These are phyloP conservation scores for Pseudogymnoascus verrucosus DNA, from an alignment of 2,329 filamentous ascomycete genomes.

Conservation along the genomic window DNA sequence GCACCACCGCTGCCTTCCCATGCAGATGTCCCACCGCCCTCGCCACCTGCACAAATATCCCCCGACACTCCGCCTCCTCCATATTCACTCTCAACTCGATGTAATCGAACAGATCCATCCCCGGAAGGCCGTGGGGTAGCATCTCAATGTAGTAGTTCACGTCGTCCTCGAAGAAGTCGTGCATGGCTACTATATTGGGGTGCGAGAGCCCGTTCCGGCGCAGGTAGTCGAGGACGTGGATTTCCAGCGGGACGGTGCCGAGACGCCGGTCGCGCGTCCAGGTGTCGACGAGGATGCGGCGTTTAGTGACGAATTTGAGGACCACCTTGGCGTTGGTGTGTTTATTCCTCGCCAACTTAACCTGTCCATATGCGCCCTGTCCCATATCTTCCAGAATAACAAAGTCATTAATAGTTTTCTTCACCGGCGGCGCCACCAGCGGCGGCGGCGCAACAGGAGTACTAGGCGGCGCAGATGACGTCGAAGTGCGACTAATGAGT, in stretches of 20 bases:
- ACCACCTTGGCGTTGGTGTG: slow-evolving; percentile 73
- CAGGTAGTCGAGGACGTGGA: slow-evolving; percentile 92
- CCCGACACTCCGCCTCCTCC: slow-evolving; percentile 88
- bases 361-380: slow-evolving; percentile 93
- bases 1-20: slow-evolving; percentile 82
- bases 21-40: slow-evolving; percentile 86
- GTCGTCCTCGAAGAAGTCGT: slow-evolving; percentile 69
- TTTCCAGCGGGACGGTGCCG: slow-evolving; percentile 91
- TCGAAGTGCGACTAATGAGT: slow-evolving; percentile 32
- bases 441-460: slow-evolving; percentile 24
- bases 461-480: slow-evolving; percentile 13
- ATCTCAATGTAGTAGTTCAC: slow-evolving; percentile 99
- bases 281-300: slow-evolving; percentile 91
- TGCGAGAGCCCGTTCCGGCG: slow-evolving; percentile 62
- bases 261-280: slow-evolving; percentile 92
- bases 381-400: slow-evolving; percentile 96
- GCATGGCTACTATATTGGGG: slow-evolving; percentile 66
- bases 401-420: slow-evolving; percentile 86
- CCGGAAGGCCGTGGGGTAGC: slow-evolving; percentile 86
- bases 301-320: slow-evolving; percentile 95
- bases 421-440: slow-evolving; percentile 35
- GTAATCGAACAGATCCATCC: slow-evolving; percentile 98
- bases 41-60: slow-evolving; percentile 91
- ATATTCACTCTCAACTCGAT: slow-evolving; percentile 94
- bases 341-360: slow-evolving; percentile 83